Percentiles rank a stretch among this genome's conserved stretches.
phyloP scores from a whole-genome alignment of 352 stramenopile genomes.

The Aphanomyces invadans region DNA sequence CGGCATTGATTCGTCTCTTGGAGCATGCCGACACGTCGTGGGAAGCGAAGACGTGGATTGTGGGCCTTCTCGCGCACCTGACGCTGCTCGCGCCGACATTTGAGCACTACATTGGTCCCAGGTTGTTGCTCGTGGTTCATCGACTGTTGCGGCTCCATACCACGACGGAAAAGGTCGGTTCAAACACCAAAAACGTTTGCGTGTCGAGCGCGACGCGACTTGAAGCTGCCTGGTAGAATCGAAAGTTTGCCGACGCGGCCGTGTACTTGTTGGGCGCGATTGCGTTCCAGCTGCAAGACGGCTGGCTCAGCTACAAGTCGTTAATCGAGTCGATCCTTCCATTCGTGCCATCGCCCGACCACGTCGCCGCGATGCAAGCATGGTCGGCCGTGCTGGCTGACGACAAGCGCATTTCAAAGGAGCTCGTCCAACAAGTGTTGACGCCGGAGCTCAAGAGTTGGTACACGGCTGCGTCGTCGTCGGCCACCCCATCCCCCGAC shows the following conservation, averaged over 20 bases:
- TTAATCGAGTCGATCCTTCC: conserved; percentile 57
- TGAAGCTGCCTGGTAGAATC: no score
- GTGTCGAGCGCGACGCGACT: no score
- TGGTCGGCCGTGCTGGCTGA: conserved; percentile 27
- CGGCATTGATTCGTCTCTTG: conserved; percentile 88
- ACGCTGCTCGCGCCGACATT: conserved; percentile 57
- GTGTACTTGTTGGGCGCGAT: conserved; percentile 66
- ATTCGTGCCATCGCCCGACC: conserved; percentile 34
- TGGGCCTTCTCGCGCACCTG: conserved; percentile 59
- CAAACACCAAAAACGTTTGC: no score
- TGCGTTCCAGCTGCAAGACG: conserved; percentile 64
- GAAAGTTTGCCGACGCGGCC: conserved; percentile 60
- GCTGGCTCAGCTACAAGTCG: conserved; percentile 65
- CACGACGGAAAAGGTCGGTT: conserved; percentile 19
- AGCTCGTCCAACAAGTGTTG: conserved; percentile 27
- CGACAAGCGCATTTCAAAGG: conserved; percentile 8
- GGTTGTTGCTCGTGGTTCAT: conserved; percentile 57
- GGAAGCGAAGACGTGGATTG: conserved; percentile 64
- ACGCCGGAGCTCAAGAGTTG: conserved; percentile 24
- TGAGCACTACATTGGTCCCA: conserved; percentile 70
- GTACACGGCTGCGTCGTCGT: conserved; percentile 20
- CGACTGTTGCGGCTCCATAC: conserved; percentile 38
- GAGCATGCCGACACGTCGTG: conserved; percentile 84
- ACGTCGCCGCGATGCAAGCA: neutral
- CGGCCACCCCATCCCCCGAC: conserved; percentile 28